Evolutionary conservation across 2,329 filamentous ascomycete genomes (phyloP).

Genomic region (Epichloe hybrida): DNA sequence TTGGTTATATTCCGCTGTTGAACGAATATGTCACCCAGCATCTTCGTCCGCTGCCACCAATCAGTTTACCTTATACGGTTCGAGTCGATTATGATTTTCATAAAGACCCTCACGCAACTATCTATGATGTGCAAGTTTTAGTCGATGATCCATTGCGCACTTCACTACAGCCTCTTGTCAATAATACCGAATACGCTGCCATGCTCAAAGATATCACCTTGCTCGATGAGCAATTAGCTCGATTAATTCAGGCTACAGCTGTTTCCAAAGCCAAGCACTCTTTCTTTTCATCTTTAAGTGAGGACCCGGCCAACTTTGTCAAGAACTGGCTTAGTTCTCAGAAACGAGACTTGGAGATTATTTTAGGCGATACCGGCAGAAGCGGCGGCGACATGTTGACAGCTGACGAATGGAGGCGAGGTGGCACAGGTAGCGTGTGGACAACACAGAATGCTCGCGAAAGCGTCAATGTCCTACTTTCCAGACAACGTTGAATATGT

Average conservation of each 20-base stretch:
- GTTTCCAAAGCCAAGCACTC: conserved; percentile 82
- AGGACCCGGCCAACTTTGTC: conserved; percentile 75
- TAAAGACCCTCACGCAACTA: conserved; percentile 58
- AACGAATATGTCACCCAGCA: conserved; percentile 69
- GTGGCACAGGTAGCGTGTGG: conserved; percentile 42
- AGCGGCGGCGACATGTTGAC: conserved; percentile 42
- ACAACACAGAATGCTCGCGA: conserved; percentile 44
- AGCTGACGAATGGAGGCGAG: conserved; percentile 57
- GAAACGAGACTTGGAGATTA: conserved; percentile 76
- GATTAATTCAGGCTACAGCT: conserved; percentile 68
- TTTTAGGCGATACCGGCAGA: conserved; percentile 66
- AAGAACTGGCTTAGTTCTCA: conserved; percentile 83
- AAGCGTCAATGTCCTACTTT: conserved; percentile 48
- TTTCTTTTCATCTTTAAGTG: conserved; percentile 66
- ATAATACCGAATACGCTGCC: conserved; percentile 54
- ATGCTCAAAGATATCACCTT: conserved; percentile 63
- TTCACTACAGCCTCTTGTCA: conserved; percentile 50
- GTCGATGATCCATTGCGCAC: conserved; percentile 70
- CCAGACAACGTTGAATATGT: conserved; percentile 30
- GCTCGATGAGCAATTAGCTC: conserved; percentile 75
- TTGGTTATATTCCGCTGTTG: conserved; percentile 75
- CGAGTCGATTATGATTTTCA: conserved; percentile 80
- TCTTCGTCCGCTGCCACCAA: conserved; percentile 63
- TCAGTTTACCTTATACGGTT: conserved; percentile 83
- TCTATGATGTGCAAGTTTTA: conserved; percentile 80